phyloP scores from a whole-genome alignment of 768 basidiomycete genomes.

The Amyloporia xantha region DNA sequence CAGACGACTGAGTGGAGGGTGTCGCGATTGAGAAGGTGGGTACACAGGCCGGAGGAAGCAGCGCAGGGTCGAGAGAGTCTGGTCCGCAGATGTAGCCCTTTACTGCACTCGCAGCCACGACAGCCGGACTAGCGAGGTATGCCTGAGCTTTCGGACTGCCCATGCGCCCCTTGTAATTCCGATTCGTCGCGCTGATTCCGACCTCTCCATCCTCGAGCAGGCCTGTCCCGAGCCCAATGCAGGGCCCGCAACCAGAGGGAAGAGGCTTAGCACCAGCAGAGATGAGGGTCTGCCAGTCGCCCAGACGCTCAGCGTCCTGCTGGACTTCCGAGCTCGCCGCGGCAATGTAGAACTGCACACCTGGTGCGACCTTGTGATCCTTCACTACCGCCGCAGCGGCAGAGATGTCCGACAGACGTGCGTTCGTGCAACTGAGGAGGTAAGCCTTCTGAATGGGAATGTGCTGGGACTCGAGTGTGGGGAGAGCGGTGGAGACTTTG shows the following conservation, averaged over 20 bases:
- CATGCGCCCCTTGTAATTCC: constrained; percentile 99
- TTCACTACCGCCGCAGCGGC: constrained; percentile 87
- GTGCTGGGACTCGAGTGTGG: constrained; percentile 62
- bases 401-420: constrained; percentile 89
- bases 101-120: constrained; percentile 93
- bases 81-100: constrained; percentile 90
- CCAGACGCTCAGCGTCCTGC: constrained; percentile 75
- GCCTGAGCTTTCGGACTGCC: constrained; percentile 92
- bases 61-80: constrained; percentile 47
- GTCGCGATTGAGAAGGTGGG: constrained; percentile 52
- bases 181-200: constrained; percentile 96
- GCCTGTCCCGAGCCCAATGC: constrained; percentile 93
- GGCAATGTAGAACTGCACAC: constrained; percentile 96
- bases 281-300: constrained; percentile 85
- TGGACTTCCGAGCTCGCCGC: constrained; percentile 92
- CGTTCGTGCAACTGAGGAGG: constrained; percentile 97
- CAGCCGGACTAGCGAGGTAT: constrained; percentile 93
- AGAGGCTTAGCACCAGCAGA: constrained; percentile 88
- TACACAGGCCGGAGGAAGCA: constrained; percentile 42
- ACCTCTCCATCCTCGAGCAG: constrained; percentile 90
- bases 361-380: constrained; percentile 73
- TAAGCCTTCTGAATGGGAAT: constrained; percentile 96
- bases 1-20: constrained; percentile 22
- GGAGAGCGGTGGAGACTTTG: constrained; percentile 91
- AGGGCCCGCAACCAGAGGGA: constrained; percentile 96